Evolutionary conservation across 225 moss, liverwort and hornwort genomes (phyloP).

Genomic region (Sphagnum contortum): DNA sequence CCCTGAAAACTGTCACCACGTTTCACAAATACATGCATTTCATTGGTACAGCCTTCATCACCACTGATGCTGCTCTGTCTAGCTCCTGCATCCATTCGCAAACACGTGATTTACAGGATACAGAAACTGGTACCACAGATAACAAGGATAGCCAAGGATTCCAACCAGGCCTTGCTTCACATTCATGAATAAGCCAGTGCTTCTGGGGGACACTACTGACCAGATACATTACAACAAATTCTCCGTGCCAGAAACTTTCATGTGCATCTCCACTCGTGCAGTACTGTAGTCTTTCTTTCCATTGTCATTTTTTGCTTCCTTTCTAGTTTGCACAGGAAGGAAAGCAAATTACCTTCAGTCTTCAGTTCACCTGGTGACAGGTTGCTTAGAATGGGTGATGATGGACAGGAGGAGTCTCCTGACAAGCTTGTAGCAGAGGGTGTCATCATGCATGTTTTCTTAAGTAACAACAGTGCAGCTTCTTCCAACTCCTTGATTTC

Average conservation of each 20-base stretch:
- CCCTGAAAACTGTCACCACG: neutral
- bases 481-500: constrained; percentile 36
- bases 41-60: constrained; percentile 5
- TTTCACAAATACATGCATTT: neutral
- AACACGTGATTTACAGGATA: too few species aligned
- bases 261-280: neutral
- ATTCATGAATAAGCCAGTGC: neutral
- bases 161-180: neutral
- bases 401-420: constrained; percentile 24
- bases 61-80: constrained; percentile 4
- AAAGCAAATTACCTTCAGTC: constrained; percentile 20
- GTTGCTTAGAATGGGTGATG: constrained; percentile 11
- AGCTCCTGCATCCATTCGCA: constrained; percentile 12
- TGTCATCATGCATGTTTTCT: constrained; percentile 16
- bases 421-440: constrained; percentile 24
- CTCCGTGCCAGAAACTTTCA: neutral
- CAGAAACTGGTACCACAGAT: too few species aligned
- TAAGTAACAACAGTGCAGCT: constrained; percentile 22
- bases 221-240: neutral
- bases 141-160: neutral
- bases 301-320: too few species aligned
- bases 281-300: too few species aligned
- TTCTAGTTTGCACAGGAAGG: neutral
- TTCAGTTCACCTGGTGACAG: constrained; percentile 41
- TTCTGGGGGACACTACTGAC: neutral